Percentiles rank a stretch among this genome's conserved stretches.
phyloP scores from a whole-genome alignment of 495 filamentous ascomycete species.

The Elaphomyces granulatus region DNA sequence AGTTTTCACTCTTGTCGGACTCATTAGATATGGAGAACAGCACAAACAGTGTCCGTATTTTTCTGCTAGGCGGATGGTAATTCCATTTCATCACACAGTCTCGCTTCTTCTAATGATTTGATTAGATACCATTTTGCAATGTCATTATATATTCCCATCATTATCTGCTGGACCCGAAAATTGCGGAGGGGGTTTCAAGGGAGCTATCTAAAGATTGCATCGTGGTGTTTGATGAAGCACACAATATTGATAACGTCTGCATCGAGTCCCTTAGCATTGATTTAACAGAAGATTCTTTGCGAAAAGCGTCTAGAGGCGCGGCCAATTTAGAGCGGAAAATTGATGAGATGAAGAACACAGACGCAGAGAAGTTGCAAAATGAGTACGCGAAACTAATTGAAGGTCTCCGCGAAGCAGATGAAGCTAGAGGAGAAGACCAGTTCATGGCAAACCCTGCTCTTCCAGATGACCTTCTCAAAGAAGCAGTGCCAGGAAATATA shows the following conservation, averaged over 20 bases:
- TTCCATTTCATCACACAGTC: slow-evolving; percentile 6
- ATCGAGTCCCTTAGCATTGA: slow-evolving; percentile 96
- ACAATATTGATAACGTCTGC: slow-evolving; percentile 99
- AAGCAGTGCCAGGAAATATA: slow-evolving; percentile 94
- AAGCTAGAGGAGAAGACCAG: slow-evolving; percentile 77
- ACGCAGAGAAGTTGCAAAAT: slow-evolving; percentile 81
- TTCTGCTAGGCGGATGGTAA: slow-evolving; percentile 81
- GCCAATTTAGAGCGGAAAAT: slow-evolving; percentile 83
- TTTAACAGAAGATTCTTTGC: slow-evolving; percentile 81
- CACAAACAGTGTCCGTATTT: slow-evolving; percentile 98
- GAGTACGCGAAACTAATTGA: slow-evolving; percentile 95
- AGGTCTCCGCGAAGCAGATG: slow-evolving; percentile 73
- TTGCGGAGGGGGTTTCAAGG: slow-evolving; percentile 88
- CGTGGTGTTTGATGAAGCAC: slow-evolving; percentile 95
- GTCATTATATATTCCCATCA: slow-evolving; percentile 99
- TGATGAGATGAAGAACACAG: slow-evolving; percentile 78
- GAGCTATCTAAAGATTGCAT: slow-evolving; percentile 97
- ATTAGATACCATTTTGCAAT: slow-evolving; percentile 74
- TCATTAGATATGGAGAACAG: slow-evolving; percentile 77
- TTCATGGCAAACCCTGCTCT: slow-evolving; percentile 83
- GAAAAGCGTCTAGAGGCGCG: slow-evolving; percentile 80
- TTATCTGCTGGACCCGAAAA: slow-evolving; percentile 94
- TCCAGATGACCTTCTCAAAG: slow-evolving; percentile 36
- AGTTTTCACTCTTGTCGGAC: slow-evolving; percentile 83
- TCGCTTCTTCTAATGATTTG: background rate